Conservation (phyloP, 208 protist species). For the Leishmania arabica region DNA sequence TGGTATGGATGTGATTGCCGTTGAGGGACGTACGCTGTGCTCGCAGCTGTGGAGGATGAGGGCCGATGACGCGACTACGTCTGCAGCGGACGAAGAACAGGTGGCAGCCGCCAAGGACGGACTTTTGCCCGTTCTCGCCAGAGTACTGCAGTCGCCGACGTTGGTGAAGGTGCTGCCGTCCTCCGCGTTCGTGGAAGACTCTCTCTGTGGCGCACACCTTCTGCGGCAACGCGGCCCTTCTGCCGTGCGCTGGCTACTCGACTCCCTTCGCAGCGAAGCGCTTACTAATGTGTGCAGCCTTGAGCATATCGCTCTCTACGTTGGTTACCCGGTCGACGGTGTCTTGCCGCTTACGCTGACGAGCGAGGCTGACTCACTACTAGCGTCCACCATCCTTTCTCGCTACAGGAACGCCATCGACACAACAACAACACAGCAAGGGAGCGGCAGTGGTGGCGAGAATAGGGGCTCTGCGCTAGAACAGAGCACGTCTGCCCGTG, state of each 20-base stretch:
- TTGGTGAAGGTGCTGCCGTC: background rate
- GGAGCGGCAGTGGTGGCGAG: background rate
- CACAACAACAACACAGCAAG: too few species aligned
- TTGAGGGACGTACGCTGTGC: background rate
- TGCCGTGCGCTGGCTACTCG: background rate
- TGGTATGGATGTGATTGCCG: background rate
- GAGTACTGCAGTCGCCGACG: background rate
- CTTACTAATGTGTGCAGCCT: constrained; percentile 9
- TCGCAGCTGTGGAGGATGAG: background rate
- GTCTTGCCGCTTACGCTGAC: background rate
- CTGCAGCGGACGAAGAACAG: background rate
- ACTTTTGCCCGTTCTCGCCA: background rate
- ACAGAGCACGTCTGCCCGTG: background rate
- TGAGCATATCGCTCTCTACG: constrained; percentile 11
- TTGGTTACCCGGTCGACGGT: constrained; percentile 7
- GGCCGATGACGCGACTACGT: background rate
- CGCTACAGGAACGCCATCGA: background rate
- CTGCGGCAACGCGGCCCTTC: background rate
- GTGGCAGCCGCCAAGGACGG: background rate
- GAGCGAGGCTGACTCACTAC: background rate
- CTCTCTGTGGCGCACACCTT: background rate
- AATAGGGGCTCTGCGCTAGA: background rate
- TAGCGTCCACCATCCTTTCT: constrained; percentile 1
- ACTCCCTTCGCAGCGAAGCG: background rate
- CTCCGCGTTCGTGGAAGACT: background rate